Conservation (phyloP, 371 early-diverging fungal genomes). For the Mortierella sp. region DNA sequence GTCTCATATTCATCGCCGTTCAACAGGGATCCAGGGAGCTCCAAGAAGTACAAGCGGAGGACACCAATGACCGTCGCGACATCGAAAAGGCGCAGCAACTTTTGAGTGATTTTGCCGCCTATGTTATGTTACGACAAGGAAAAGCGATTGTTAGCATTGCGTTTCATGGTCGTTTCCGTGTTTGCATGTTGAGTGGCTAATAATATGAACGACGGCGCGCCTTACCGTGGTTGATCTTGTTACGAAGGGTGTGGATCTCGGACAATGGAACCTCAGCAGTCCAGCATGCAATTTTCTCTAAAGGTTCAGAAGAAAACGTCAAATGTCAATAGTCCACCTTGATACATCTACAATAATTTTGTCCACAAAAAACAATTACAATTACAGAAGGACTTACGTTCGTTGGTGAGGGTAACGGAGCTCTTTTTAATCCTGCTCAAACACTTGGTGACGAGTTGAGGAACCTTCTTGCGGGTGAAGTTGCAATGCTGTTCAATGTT, state of each 20-base stretch:
- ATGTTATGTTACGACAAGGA: neutral
- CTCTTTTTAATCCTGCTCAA: conserved; percentile 67
- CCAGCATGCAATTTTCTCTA: conserved; percentile 68
- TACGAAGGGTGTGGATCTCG: conserved; percentile 75
- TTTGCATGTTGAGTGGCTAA: neutral
- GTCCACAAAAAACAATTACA: neutral
- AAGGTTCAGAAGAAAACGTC: neutral
- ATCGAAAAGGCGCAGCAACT: conserved; percentile 70
- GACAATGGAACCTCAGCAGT: conserved; percentile 71
- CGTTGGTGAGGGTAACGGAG: conserved; percentile 50
- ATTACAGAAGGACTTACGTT: conserved; percentile 33
- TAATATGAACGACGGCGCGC: neutral
- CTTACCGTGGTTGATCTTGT: conserved; percentile 70
- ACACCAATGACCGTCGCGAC: conserved; percentile 73
- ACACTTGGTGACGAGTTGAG: conserved; percentile 69
- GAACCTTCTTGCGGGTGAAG: conserved; percentile 69
- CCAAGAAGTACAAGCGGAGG: conserved; percentile 77
- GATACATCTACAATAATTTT: neutral
- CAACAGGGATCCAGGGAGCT: conserved; percentile 78
- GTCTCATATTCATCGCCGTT: conserved; percentile 84
- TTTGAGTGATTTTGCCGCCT: conserved; percentile 64
- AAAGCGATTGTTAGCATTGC: neutral
- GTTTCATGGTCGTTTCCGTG: neutral
- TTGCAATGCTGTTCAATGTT: conserved; percentile 77
- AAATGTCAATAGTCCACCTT: neutral